Evolutionary conservation across 2,329 filamentous ascomycete genomes (phyloP).

Genomic region (Truncatella angustata): DNA sequence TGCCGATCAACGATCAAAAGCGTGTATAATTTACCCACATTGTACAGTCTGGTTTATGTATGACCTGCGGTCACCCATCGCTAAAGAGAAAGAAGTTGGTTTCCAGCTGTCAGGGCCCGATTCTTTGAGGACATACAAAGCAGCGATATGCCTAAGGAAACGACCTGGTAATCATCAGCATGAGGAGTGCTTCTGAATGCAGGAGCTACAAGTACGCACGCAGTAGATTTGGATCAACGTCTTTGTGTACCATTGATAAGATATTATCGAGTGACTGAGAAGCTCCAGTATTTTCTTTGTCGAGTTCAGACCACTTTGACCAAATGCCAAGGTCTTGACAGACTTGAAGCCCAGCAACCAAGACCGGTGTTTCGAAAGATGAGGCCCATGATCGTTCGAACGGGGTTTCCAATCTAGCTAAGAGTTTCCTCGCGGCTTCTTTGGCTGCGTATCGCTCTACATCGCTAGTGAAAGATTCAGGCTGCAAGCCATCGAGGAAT

Average conservation of each 20-base stretch:
- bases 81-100: conserved; percentile 22
- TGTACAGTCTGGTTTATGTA: conserved; percentile 21
- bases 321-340: conserved; percentile 21
- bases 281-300: conserved; percentile 9
- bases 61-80: conserved; percentile 23
- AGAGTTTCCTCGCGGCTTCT: conserved; percentile 17
- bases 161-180: too few relatives aligned
- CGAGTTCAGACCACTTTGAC: conserved; percentile 16
- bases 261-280: conserved; percentile 18
- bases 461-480: conserved; percentile 9
- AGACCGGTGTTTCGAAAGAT: conserved; percentile 15
- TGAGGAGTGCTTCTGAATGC: too few relatives aligned
- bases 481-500: neutral
- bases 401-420: conserved; percentile 18
- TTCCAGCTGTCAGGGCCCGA: conserved; percentile 22
- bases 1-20: neutral
- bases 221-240: conserved; percentile 20
- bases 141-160: conserved; percentile 21
- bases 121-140: conserved; percentile 22
- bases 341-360: conserved; percentile 18
- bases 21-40: conserved; percentile 5
- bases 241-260: conserved; percentile 12
- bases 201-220: conserved; percentile 20
- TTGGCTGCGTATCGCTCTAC: conserved; percentile 16
- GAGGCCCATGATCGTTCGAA: conserved; percentile 19